Evolutionary conservation across 192 early-diverging fungal genomes (phyloP), one percentile per base, ranked within the genome.

Genomic region (Coemansia javaensis): DNA sequence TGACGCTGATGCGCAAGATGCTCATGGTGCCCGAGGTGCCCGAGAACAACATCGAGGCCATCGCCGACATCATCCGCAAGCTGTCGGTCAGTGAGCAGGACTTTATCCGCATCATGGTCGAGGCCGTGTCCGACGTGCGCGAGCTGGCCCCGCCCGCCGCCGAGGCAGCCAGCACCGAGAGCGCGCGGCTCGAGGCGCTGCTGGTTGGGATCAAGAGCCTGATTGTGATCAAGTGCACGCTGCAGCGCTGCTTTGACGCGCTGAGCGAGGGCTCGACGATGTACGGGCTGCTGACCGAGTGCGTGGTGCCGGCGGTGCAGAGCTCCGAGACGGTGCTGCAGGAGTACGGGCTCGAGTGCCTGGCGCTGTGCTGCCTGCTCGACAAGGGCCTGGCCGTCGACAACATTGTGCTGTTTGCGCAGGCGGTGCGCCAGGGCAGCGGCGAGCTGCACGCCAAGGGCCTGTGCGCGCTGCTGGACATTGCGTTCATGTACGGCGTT

Each of bases 61-160:
- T 91, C n/a, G 77, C 90, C 12, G 82, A 87, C 31, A 79, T 88
- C 8, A 81, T 93, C 60, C 81, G 79, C 28, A 84, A 79, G 45
- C 81, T 90, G 15, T 81, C 88, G 4, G 58, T 85, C 40, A 85
- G 82, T 53, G 90, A 95, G 56, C 79, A 81, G 36, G 93, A 95
- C 51, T 91, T 91, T 70, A 90, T 86, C n/a, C 78, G 85, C 50
- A 81, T 79, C n/a, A 83, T 87, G 57, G 80, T 87, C 18, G 88
- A 90, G 59, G 82, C 86, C n/a, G 82, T 90, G 9, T 83, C 79
- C 4, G 88, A 90, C 55, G 85, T 90, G 25, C 82, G 86, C 42
- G 78, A 86, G 46, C 44, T 57, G 16, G 58, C 50, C 1, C 59
- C 61, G 1, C 54, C 54, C 1, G 63, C 56, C 8, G 53, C 53